Evolutionary conservation across 2,329 filamentous ascomycete genomes (phyloP), one percentile per base, ranked within the genome.

Genomic region (Calonectria henricotiae): DNA sequence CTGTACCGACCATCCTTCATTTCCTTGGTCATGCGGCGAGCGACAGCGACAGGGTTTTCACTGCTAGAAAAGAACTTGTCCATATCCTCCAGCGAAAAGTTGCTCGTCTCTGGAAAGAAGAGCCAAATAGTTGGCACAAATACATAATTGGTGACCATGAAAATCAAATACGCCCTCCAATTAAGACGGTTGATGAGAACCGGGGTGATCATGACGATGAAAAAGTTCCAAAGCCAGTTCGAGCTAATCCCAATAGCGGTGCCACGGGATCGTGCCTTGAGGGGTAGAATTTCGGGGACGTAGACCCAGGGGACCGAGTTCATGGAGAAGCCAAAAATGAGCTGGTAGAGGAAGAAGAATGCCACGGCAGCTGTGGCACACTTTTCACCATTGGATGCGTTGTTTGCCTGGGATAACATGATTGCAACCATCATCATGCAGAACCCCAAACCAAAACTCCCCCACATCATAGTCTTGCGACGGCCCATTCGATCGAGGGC

Each of bases 151-250:
- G 85, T 80, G 43, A 77, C 80, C 80, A 86, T 86, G 78, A 88
- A 89, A 72, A 88, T 87, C 4, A 88, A 79, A 71, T 88, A 89
- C 0, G 83, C 84, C 73, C 85, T 85, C 85, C 85, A 89, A 23
- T 80, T 74, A 1, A 89, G 77, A 13, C 81, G 82, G 62, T 82
- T 81, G 66, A 89, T 83, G 0, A 86, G 77, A 0, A 84, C 83
- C 0, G 86, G 86, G 0, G 86, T 88, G 35, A 89, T 84, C 84
- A 86, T 85, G 1, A 88, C 85, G n/a, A 88, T 75, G 20, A 80
- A 74, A 41, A 82, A 83, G 67, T 82, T 82, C 75, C 76, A 81
- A 0, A 81, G 71, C 82, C 81, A 84, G 66, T 83, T 83, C 0
- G 80, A 79, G 12, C 75, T 68, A 12, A 71, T 71, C 0, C 66